Percentiles rank a stretch among this genome's conserved stretches.
These are phyloP conservation scores for Bondarzewia mesenterica DNA, from an alignment of 1,284 basidiomycete genomes.

Conservation along the genomic window DNA sequence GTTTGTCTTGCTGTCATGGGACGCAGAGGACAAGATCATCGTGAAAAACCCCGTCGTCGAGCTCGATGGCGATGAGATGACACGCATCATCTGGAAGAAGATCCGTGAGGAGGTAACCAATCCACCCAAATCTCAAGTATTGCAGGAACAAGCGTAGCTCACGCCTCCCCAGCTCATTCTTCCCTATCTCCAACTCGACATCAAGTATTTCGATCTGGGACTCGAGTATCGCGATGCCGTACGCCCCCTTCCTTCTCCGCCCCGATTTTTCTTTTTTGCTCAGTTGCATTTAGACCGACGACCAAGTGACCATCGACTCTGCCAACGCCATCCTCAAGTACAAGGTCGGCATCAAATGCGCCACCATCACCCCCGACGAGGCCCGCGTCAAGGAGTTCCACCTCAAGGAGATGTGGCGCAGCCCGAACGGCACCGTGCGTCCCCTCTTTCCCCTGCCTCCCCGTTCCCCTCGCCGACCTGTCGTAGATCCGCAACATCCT, in stretches of 20 bases:
- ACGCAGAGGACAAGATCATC: slow-evolving; percentile 56
- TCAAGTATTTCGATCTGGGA: slow-evolving; percentile 98
- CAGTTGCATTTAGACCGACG: slow-evolving; percentile 63
- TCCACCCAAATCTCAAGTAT: no score
- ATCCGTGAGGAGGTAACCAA: slow-evolving; percentile 88
- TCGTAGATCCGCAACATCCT: slow-evolving; percentile 91
- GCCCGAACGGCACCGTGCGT: slow-evolving; percentile 87
- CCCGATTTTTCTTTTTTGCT: not conserved
- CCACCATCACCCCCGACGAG: slow-evolving; percentile 98
- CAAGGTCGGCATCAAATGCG: slow-evolving; percentile 93
- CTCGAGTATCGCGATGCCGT: slow-evolving; percentile 88
- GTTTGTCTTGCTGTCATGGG: not conserved
- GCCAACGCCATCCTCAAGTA: slow-evolving; percentile 88
- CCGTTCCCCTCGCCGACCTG: not conserved
- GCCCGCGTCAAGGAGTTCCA: slow-evolving; percentile 92
- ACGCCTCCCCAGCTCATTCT: slow-evolving; percentile 68
- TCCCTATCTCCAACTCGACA: slow-evolving; percentile 90
- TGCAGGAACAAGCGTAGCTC: not conserved
- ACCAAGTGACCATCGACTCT: slow-evolving; percentile 89
- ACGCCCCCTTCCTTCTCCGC: slow-evolving; percentile 16
- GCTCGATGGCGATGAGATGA: slow-evolving; percentile 97
- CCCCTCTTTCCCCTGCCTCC: slow-evolving; percentile 5
- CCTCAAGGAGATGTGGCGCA: slow-evolving; percentile 97
- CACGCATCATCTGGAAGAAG: slow-evolving; percentile 98
- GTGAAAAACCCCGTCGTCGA: slow-evolving; percentile 93